A percentile compares a stretch with the other conserved stretches of the same genome.
Conservation (phyloP, 345 rosid genomes). For the rapeseed (Brassica napus) region DNA sequence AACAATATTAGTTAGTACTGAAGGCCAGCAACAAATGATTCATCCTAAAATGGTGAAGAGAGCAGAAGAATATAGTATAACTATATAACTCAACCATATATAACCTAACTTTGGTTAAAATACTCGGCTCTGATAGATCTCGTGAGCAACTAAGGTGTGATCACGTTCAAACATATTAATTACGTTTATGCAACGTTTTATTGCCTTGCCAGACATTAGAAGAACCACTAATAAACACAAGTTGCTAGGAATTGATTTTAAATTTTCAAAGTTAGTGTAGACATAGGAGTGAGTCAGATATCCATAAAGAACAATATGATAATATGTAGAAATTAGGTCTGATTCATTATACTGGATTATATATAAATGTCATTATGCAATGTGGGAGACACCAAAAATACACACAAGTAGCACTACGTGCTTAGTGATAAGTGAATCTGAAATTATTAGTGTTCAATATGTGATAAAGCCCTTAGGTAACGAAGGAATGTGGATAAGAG, state of each 20-base stretch:
- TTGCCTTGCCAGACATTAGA: neutral
- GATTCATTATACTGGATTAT: conserved; percentile 11
- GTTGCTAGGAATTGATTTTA: conserved; percentile 7
- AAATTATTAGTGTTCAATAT: neutral
- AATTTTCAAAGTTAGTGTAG: conserved; percentile 19
- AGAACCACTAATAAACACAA: conserved; percentile 23
- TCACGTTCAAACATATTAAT: neutral
- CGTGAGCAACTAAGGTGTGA: neutral
- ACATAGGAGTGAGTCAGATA: conserved; percentile 40
- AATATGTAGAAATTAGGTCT: conserved; percentile 37
- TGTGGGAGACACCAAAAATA: conserved; percentile 38
- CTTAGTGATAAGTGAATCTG: conserved; percentile 29
- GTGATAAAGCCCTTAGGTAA: neutral
- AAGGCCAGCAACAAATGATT: no score
- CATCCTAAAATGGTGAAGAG: neutral
- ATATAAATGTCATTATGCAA: conserved; percentile 17
- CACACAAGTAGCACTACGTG: conserved; percentile 23
- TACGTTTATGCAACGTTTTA: conserved; percentile 6
- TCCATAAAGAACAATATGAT: conserved; percentile 37
- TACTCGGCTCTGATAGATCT: neutral
- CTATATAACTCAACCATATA: neutral
- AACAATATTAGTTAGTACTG: no score
- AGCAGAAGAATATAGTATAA: neutral
- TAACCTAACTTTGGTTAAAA: neutral
- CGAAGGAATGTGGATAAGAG: neutral